Evolutionary conservation across 225 moss, liverwort and hornwort species (phyloP), one percentile per base, ranked within the genome.

Genomic region (Pseudisothecium myosuroides): DNA sequence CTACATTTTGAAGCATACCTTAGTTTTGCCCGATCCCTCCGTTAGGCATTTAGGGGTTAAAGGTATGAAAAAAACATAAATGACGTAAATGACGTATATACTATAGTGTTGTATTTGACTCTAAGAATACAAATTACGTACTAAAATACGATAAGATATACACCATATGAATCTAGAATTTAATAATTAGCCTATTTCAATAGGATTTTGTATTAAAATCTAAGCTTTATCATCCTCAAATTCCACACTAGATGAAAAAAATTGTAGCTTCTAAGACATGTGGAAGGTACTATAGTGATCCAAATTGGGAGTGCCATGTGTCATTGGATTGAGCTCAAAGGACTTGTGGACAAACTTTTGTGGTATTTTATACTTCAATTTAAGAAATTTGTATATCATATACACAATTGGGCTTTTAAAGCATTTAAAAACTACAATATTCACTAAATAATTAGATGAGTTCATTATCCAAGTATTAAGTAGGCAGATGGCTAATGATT

Each of bases 21-120:
- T 10, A 10, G 2, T 36, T 36, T 77, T 34, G 8, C 1, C 3
- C 0, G 0, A 0, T 76, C 14, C 6, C 0, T 36, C 23, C n/a
- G n/a, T 36, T 54, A 2, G 23, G 3, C 9, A 76, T 52, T 36
- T 36, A 34, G 12, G 20, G 5, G 0, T 36, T 52, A 8, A 76
- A 52, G 2, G 14, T 52, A 34, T 21, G 5, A 34, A 50, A 21
- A 2, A 2, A n/a, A n/a, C n/a, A n/a, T n/a, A n/a, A 31, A 21
- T 7, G 0, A 76, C 12, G 1, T 34, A 56, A 56, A 13, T 76
- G 20, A 21, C 22, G 3, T 14, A 54, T 14, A 13, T 21, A 50
- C 0, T 32, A 0, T 34, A 50, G 9, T 36, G 5, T 32, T 34
- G 5, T 21, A 34, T 76, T 76, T 50, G 13, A 22, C 1, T 74